Base-by-base conservation (phyloP, 2,329 filamentous ascomycete species). In the Stemphylium beticola region DNA sequence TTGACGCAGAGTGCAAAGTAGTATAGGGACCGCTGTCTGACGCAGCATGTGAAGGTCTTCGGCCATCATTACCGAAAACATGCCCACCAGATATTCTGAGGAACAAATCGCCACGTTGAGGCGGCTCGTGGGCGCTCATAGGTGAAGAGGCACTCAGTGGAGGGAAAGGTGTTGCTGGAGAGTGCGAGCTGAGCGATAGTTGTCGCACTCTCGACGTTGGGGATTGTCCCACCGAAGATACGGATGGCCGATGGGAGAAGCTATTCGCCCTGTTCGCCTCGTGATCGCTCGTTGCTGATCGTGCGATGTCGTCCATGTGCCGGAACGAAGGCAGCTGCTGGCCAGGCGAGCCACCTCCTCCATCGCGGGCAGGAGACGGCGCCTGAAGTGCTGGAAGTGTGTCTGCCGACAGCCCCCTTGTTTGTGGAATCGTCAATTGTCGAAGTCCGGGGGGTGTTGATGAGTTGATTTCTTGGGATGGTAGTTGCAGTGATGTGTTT, bases 381-480 rank as follows among this genome's bases (percentile, higher is more conserved):
- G 71, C 68, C 40, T 76, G 74, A 4, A 77, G 57, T 12, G 69
- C 71, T 10, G 74, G 73, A 11, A 77, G 65, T n/a, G 64, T 75
- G 29, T 74, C 64, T 32, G 62, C 65, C 8, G 57, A 62, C 18
- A 67, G 60, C 1, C 53, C 68, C 50, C 62, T 60, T n/a, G 68
- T 65, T 24, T 61, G 60, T 10, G 72, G 68, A 31, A 76, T 74
- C n/a, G 68, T 68, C 9, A 74, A 52, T 34, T 69, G 66, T 32
- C 61, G 65, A 15, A 76, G 66, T 24, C 65, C 64, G 14, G 67
- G 65, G 6, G 72, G 69, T 37, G 66, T 69, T 3, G 66, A 64
- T 36, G 66, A 50, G 8, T 69, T 62, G 15, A 65, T 58, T 10
- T 67, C 57, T 34, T 65, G 64, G 20, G 18, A 52, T 14, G 55